Evolutionary conservation across 352 stramenopile species (phyloP).

Genomic region (Phytophthora idaei): DNA sequence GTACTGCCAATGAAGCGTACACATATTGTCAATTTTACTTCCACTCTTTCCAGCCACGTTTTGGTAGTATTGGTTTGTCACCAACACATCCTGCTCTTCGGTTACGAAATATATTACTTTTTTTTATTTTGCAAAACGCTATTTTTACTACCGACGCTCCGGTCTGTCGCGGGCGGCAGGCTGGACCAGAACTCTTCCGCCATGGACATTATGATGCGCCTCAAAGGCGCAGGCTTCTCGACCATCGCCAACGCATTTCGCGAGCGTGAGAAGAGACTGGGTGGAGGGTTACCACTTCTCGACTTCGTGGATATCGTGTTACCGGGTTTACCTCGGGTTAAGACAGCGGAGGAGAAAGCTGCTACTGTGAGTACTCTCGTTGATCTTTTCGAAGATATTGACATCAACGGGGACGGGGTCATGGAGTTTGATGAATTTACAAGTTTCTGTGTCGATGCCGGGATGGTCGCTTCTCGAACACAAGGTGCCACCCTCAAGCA

Average conservation of each 20-base stretch:
- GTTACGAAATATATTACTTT: too few relatives aligned
- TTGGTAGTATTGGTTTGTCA: too few relatives aligned
- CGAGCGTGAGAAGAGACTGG: conserved; percentile 64
- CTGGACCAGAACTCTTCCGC: not conserved
- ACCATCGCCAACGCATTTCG: conserved; percentile 80
- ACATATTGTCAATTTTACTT: too few relatives aligned
- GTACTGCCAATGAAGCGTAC: too few relatives aligned
- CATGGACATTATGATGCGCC: conserved; percentile 87
- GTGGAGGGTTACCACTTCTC: conserved; percentile 59
- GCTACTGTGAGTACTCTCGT: conserved; percentile 65
- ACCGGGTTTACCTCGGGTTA: conserved; percentile 51
- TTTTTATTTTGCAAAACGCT: not conserved
- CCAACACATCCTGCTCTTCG: too few relatives aligned
- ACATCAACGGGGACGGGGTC: conserved; percentile 86
- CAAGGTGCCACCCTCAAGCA: conserved; percentile 64
- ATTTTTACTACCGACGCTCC: not conserved
- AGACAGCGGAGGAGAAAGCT: conserved; percentile 50
- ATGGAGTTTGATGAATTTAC: conserved; percentile 91
- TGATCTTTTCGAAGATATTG: conserved; percentile 87
- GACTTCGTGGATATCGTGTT: conserved; percentile 88
- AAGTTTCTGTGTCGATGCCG: conserved; percentile 86
- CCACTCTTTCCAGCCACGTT: too few relatives aligned
- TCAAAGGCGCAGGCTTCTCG: conserved; percentile 77
- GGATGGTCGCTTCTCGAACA: conserved; percentile 73
- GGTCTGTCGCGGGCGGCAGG: not conserved